phyloP scores from a whole-genome alignment of 805 yeast genomes.

The Hanseniaspora hatyaiensis region DNA sequence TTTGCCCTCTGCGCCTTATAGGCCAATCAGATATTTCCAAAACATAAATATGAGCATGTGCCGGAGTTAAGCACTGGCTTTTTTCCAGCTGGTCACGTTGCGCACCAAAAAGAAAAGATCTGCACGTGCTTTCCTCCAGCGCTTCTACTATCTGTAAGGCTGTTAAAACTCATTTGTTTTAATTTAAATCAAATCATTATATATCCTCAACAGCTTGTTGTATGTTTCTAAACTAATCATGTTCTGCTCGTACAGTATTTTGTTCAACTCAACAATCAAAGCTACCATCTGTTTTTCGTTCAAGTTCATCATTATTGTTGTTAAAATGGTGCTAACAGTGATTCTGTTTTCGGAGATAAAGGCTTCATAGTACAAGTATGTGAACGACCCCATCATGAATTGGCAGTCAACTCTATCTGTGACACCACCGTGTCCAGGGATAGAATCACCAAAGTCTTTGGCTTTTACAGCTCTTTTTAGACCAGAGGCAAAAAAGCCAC shows the following conservation, averaged over 20 bases:
- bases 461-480: slow-evolving; percentile 90
- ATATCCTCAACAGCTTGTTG: slow-evolving; percentile 28
- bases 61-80: no score
- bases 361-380: slow-evolving; percentile 84
- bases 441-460: slow-evolving; percentile 95
- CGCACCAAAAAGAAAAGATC: no score
- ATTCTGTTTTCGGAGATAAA: slow-evolving; percentile 65
- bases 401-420: slow-evolving; percentile 97
- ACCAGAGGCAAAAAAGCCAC: slow-evolving; percentile 98
- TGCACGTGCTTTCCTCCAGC: no score
- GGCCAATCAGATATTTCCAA: no score
- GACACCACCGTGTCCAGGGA: slow-evolving; percentile 98
- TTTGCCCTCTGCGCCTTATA: no score
- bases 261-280: slow-evolving; percentile 43
- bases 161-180: no score
- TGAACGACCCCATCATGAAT: slow-evolving; percentile 92
- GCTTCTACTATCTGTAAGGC: no score
- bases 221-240: slow-evolving; percentile 31
- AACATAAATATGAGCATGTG: no score
- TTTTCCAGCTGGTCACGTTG: no score
- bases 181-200: no score
- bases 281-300: slow-evolving; percentile 52
- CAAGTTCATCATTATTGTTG: slow-evolving; percentile 61
- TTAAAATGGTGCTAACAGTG: slow-evolving; percentile 64
- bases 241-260: slow-evolving; percentile 32